Evolutionary conservation across 768 basidiomycete species (phyloP), one percentile per base, ranked within the genome.

Genomic region (Pholiota molesta): DNA sequence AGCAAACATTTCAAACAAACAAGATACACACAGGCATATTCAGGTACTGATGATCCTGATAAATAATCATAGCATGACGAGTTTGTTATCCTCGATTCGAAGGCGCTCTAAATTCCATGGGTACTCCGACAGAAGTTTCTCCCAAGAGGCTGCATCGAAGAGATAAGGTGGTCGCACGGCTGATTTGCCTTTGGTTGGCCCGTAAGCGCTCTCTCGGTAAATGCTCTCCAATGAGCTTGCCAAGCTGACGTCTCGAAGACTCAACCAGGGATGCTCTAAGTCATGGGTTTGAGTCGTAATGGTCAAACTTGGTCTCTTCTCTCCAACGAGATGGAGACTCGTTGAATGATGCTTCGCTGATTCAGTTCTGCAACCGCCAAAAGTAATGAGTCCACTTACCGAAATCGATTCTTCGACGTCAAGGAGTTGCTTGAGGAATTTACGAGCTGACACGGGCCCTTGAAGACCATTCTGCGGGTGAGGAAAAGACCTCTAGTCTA

Each of bases 201-300:
- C 29, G 42, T 31, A 54, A 51, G 9, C 29, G 35, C 42, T 39
- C 10, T 57, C 45, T 53, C 55, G 57, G 19, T 39, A 57, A 37
- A 61, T 35, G 23, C n/a, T 57, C 62, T 87, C 83, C n/a, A 81
- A 64, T 13, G 72, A 71, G 8, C 72, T 69, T 8, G 83, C 85
- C 35, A 85, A 70, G 51, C 84, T 81, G 33, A 85, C 59, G 63
- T 87, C 86, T 31, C 81, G 81, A 5, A 72, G 67, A 0, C 86
- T 86, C 47, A 86, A 77, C 13, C 83, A 81, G 0, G 83, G 75
- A 40, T 54, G 54, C 1, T 21, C 19, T 52, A 37, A 26, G 28
- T 58, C 57, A 61, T 76, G 70, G 0, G 76, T 77, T 28, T 66
- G 66, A 8, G 68, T 63, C 11, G 59, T 53, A 29, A 75, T 5